Evolutionary conservation across 1,284 basidiomycete species (phyloP), one percentile per base, ranked within the genome.

Genomic region (Tilletia horrida): DNA sequence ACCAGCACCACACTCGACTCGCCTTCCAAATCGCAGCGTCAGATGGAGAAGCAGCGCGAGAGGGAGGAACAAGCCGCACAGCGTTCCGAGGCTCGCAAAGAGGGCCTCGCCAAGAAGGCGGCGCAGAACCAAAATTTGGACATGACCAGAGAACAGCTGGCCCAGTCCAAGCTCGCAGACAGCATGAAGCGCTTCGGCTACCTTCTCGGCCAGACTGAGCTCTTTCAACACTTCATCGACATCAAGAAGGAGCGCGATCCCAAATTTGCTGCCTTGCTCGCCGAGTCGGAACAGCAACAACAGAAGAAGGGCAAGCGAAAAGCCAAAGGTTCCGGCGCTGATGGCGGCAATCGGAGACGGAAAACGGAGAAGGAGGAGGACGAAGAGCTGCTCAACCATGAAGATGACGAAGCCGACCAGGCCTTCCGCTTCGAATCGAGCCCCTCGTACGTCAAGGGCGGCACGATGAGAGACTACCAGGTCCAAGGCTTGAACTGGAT

Each of bases 401-500:
- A 92, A 89, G 82, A 69, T 35, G 90, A 92, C 72, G 86, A 89
- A 44, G 91, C 91, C 71, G 91, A 93, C 77, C 89, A 70, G 14
- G 44, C 72, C 0, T 81, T 78, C 64, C 72, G 75, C 29, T 81
- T 81, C 67, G 72, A 76, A 63, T 77, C 79, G 65, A 73, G 71
- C 45, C 79, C 79, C 16, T 61, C 67, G 7, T 77, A 68, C 66
- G 69, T 74, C 66, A 67, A 90, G 80, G 94, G 86, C 18, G 87
- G 96, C 9, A 86, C 84, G 59, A 97, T 98, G 93, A 87, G 95
- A 55, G 87, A 90, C 59, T 98, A 98, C 81, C 96, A 98, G 82
- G 83, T 98, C 1, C 93, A 97, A 81, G 96, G 96, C 62, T 84
- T 98, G 40, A 97, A 97, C 82, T 94, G 94, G 94, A 92, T 97